A percentile compares a stretch with the other conserved stretches of the same genome.
Conservation (phyloP, 2,329 filamentous ascomycete genomes). For the Hymenotorrendiella dingleyae region DNA sequence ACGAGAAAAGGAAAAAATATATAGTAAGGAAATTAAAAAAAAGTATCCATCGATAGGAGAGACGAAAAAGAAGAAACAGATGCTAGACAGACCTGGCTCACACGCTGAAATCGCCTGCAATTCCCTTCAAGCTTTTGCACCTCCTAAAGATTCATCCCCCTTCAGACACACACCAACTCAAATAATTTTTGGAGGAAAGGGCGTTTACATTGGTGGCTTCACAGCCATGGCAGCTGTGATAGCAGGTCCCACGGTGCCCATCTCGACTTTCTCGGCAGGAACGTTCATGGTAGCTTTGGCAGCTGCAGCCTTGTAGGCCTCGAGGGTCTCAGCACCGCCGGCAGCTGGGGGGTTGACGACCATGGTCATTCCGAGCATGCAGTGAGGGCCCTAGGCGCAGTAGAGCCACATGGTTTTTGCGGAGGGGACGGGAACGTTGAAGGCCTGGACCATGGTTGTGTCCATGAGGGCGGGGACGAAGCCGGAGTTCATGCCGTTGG, state of each 20-base stretch:
- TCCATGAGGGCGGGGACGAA: too few species aligned
- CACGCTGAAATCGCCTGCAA: not conserved
- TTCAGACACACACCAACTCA: not conserved
- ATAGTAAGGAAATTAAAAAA: too few species aligned
- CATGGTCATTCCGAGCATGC: constrained; percentile 35
- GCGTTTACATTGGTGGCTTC: not conserved
- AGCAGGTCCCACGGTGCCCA: constrained; percentile 6
- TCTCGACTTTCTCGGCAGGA: constrained; percentile 2
- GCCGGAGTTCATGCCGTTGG: constrained; percentile 23
- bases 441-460: constrained; percentile 5
- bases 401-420: constrained; percentile 37
- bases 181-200: too few species aligned
- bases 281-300: constrained; percentile 9
- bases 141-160: too few species aligned
- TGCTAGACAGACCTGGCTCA: too few species aligned
- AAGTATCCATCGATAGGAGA: too few species aligned
- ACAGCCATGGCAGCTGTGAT: not conserved
- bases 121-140: too few species aligned
- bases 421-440: constrained; percentile 27
- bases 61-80: too few species aligned
- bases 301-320: too few species aligned
- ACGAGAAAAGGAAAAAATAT: too few species aligned
- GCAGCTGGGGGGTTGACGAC: constrained; percentile 30
- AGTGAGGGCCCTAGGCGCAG: constrained; percentile 34
- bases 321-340: constrained; percentile 6